These are phyloP conservation scores for Jacaranda mimosifolia DNA, from an alignment of 257 asterid species.

Conservation along the genomic window DNA sequence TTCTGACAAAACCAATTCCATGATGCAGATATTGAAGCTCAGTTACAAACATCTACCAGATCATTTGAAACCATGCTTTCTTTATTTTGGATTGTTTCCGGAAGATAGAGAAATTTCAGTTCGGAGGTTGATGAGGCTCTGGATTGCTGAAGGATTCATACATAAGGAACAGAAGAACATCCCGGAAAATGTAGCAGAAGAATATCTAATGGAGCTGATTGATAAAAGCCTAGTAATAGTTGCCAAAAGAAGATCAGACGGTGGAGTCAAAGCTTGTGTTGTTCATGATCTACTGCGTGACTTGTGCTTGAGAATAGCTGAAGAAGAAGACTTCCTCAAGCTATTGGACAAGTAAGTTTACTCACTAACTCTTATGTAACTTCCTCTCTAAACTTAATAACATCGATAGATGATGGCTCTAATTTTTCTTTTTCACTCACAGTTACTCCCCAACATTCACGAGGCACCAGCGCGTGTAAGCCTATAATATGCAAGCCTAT, in stretches of 20 bases:
- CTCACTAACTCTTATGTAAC: background rate
- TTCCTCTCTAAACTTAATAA: too few species aligned
- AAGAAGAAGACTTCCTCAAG: constrained; percentile 25
- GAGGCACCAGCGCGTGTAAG: too few species aligned
- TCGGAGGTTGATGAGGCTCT: background rate
- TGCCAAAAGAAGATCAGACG: too few species aligned
- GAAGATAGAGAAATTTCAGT: constrained; percentile 23
- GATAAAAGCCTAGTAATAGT: too few species aligned
- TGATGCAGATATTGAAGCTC: constrained; percentile 18
- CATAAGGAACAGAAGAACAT: background rate
- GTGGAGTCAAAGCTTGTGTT: too few species aligned
- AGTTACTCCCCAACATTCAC: too few species aligned
- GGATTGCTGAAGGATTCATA: constrained; percentile 36
- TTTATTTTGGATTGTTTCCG: constrained; percentile 30
- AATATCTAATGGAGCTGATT: background rate
- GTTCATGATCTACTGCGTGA: constrained; percentile 40
- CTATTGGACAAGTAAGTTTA: constrained; percentile 2
- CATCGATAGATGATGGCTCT: too few species aligned
- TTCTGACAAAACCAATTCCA: background rate
- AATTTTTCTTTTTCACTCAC: background rate
- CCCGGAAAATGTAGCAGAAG: background rate
- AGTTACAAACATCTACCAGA: constrained; percentile 33
- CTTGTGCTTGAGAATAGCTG: constrained; percentile 28
- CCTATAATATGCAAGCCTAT: too few species aligned
- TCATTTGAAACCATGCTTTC: constrained; percentile 31